Conservation (phyloP, 805 yeast species). For the Wickerhamomyces alni region DNA sequence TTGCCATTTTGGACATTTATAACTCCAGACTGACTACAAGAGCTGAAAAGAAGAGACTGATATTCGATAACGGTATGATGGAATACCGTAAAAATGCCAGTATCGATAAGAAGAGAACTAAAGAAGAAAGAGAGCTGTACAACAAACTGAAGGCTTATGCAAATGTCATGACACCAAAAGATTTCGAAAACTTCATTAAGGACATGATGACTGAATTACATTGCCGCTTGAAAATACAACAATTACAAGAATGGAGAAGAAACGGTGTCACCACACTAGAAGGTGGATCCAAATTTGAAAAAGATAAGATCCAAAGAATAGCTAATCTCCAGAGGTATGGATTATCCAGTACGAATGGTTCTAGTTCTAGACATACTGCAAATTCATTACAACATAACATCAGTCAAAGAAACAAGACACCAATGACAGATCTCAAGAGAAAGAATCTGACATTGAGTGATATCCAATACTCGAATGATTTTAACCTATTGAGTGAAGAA, state of each 20-base stretch:
- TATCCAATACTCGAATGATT: conserved; percentile 75
- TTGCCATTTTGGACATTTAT: conserved; percentile 83
- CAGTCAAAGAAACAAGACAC: conserved; percentile 15
- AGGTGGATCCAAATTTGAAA: conserved; percentile 79
- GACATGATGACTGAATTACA: conserved; percentile 75
- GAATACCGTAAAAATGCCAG: conserved; percentile 83
- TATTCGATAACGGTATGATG: conserved; percentile 69
- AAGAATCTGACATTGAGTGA: conserved; percentile 50
- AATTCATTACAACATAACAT: conserved; percentile 24
- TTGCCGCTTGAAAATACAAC: conserved; percentile 76
- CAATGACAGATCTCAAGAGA: conserved; percentile 16
- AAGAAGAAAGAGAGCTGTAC: conserved; percentile 82
- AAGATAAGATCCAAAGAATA: conserved; percentile 70
- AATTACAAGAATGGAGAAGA: conserved; percentile 88
- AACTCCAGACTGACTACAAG: conserved; percentile 84
- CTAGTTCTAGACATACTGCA: conserved; percentile 26
- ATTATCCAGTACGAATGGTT: conserved; percentile 18
- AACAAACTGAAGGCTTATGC: conserved; percentile 77
- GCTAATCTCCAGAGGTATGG: conserved; percentile 55
- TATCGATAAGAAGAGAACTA: conserved; percentile 76
- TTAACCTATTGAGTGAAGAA: conserved; percentile 74
- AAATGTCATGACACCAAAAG: conserved; percentile 71
- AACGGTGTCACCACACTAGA: conserved; percentile 84
- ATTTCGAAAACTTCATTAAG: conserved; percentile 67
- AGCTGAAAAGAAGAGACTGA: conserved; percentile 84